phyloP scores from a whole-genome alignment of 768 basidiomycete genomes.

The Rhodotorula toruloides region DNA sequence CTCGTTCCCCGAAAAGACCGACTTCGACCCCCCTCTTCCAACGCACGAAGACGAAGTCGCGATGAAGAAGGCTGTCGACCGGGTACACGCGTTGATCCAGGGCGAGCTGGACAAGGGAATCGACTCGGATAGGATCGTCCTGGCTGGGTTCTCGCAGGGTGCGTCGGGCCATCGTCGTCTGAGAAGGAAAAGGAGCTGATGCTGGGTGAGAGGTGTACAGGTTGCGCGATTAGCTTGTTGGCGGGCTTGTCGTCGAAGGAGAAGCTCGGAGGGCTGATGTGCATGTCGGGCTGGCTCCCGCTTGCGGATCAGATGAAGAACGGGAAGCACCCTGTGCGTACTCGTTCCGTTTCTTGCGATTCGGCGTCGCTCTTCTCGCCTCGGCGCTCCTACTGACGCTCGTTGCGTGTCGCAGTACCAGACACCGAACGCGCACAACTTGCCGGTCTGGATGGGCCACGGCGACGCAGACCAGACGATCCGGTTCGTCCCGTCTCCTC shows the following conservation, averaged over 20 bases:
- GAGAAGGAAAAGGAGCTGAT: no score
- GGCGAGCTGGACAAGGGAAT: background rate
- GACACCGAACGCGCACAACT: background rate
- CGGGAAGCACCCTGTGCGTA: background rate
- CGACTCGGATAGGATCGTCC: background rate
- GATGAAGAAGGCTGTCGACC: background rate
- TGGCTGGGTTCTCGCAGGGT: constrained; percentile 1
- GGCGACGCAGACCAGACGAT: background rate
- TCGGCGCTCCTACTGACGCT: no score
- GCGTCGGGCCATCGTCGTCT: no score
- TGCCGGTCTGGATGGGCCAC: background rate
- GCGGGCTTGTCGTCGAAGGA: background rate
- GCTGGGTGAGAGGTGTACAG: no score
- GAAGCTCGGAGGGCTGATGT: background rate
- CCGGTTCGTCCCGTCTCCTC: background rate
- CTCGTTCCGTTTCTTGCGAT: no score
- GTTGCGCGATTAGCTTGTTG: background rate
- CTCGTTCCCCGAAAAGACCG: background rate
- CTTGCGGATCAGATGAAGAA: background rate
- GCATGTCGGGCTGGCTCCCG: constrained; percentile 1
- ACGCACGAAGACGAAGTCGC: background rate
- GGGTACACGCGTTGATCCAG: background rate
- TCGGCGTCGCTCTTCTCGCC: background rate
- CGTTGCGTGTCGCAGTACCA: background rate
- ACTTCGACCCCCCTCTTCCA: background rate